These are phyloP conservation scores for Calycina marina DNA, from an alignment of 2,329 filamentous ascomycete genomes.

Conservation along the genomic window DNA sequence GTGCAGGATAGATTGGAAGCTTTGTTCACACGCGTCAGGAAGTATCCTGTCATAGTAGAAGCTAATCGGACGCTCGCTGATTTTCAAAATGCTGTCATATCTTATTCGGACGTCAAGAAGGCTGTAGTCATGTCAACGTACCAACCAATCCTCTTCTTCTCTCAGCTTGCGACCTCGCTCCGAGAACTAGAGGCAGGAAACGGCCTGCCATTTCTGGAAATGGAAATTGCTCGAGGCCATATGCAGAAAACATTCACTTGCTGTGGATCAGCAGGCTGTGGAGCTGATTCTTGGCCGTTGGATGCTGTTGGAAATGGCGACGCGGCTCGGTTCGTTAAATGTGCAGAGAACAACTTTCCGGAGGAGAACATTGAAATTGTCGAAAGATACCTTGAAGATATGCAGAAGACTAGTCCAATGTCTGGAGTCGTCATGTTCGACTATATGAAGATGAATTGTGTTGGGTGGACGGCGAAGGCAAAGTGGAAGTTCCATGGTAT, in stretches of 20 bases:
- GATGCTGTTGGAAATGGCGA: constrained; percentile 12
- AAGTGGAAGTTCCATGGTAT: constrained; percentile 19
- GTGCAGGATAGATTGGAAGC: constrained; percentile 14
- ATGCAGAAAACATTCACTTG: constrained; percentile 8
- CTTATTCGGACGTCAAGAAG: constrained; percentile 16
- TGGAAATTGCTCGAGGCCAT: constrained; percentile 3
- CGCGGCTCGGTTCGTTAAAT: constrained; percentile 17
- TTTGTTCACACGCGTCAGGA: constrained; percentile 28
- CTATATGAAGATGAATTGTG: constrained; percentile 22
- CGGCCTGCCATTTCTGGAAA: constrained; percentile 25
- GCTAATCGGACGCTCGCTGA: neutral
- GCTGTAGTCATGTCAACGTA: constrained; percentile 19
- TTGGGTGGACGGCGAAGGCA: constrained; percentile 20
- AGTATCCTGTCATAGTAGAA: constrained; percentile 17
- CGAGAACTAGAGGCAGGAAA: constrained; percentile 25
- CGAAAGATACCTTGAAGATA: constrained; percentile 10
- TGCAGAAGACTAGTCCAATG: constrained; percentile 24
- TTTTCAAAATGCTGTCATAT: constrained; percentile 15
- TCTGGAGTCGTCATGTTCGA: constrained; percentile 30
- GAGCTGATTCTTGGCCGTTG: constrained; percentile 2
- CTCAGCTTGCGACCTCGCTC: constrained; percentile 16
- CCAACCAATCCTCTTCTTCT: constrained; percentile 18
- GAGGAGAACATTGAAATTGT: constrained; percentile 15
- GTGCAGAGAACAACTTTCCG: constrained; percentile 14
- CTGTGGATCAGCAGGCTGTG: neutral